phyloP scores from a whole-genome alignment of 225 moss, liverwort and hornwort genomes.

The Lunularia cruciata region DNA sequence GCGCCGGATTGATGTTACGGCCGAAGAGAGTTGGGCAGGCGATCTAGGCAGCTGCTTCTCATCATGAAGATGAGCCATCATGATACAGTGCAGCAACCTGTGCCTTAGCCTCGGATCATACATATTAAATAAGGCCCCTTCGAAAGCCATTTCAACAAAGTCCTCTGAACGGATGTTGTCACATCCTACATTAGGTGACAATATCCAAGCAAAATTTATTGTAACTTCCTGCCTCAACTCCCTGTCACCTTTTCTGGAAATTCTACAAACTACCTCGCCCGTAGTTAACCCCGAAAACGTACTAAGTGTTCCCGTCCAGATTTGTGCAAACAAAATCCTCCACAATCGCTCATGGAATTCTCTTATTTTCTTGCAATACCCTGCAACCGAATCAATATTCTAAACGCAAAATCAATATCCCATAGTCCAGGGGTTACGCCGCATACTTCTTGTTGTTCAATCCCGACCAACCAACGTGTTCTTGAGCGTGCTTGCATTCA shows the following conservation, averaged over 20 bases:
- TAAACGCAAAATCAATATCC: not conserved
- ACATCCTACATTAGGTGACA: not conserved
- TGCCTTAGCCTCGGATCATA: conserved; percentile 78
- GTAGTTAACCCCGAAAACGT: not conserved
- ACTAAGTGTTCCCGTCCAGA: not conserved
- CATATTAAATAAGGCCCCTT: conserved; percentile 73
- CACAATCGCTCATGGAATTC: not conserved
- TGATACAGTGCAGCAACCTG: conserved; percentile 76
- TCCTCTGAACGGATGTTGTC: not conserved
- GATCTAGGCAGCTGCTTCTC: conserved; percentile 87
- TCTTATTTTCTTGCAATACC: conserved; percentile 6
- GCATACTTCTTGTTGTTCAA: not conserved
- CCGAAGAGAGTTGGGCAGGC: conserved; percentile 80
- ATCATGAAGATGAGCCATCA: conserved; percentile 86
- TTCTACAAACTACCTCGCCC: not conserved
- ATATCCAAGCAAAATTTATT: conserved; percentile 8
- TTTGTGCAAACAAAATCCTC: not conserved
- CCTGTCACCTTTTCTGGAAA: not conserved
- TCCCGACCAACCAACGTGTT: not conserved
- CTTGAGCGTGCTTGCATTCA: not conserved
- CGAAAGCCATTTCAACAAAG: conserved; percentile 60
- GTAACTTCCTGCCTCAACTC: conserved; percentile 11
- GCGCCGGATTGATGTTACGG: conserved; percentile 83
- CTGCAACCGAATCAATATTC: conserved; percentile 6
- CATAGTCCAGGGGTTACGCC: not conserved